Percentiles rank a stretch among this genome's conserved stretches.
Conservation (phyloP, 768 basidiomycete genomes). For the Pleurotus salmoneostramineus region DNA sequence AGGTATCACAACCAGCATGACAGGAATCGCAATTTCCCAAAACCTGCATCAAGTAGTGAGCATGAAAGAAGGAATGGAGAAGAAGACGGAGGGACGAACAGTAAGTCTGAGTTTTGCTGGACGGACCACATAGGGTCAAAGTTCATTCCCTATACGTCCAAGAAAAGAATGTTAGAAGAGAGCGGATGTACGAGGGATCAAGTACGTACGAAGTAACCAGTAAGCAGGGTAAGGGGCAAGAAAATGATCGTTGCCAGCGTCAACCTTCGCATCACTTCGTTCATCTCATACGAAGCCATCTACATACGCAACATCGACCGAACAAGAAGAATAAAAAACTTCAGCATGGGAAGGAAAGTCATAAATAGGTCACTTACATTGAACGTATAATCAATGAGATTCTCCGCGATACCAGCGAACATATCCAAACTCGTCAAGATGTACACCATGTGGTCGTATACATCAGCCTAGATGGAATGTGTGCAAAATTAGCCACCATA, state of each 20-base stretch:
- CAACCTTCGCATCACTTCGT: conserved; percentile 67
- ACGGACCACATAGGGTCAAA: conserved; percentile 53
- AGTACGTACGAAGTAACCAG: conserved; percentile 54
- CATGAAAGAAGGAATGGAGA: background rate
- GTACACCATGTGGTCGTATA: conserved; percentile 74
- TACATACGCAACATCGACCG: conserved; percentile 17
- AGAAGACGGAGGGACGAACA: conserved; percentile 31
- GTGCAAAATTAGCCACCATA: background rate
- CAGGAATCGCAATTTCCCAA: conserved; percentile 64
- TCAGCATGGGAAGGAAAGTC: background rate
- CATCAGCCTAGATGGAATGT: conserved; percentile 50
- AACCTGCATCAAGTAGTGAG: conserved; percentile 36
- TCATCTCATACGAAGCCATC: conserved; percentile 75
- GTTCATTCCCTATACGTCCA: conserved; percentile 58
- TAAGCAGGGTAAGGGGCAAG: conserved; percentile 65
- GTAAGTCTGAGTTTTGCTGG: conserved; percentile 33
- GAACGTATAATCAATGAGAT: conserved; percentile 71
- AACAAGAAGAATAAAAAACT: background rate
- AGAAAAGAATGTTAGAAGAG: background rate
- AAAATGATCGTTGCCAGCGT: conserved; percentile 70
- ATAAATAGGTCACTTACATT: conserved; percentile 41
- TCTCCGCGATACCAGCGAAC: conserved; percentile 68
- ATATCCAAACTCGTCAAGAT: conserved; percentile 68
- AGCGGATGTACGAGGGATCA: background rate
- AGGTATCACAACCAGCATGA: conserved; percentile 55